These are phyloP conservation scores for Pyrus hybrid DNA, from an alignment of 331 rosid species.

Conservation along the genomic window DNA sequence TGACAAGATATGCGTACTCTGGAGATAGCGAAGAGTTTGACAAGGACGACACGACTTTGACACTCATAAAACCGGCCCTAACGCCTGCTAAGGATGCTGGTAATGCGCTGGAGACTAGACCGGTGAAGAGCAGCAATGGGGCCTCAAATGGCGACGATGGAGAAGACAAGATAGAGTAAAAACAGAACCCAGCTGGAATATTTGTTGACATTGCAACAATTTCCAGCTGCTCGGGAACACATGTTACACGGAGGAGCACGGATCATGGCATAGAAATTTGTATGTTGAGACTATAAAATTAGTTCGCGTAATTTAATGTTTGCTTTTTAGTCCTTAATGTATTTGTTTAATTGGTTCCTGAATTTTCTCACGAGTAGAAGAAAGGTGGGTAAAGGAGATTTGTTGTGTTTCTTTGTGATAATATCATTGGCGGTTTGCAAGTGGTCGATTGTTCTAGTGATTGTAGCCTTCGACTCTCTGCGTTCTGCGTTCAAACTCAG, in stretches of 20 bases:
- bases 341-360: slow-evolving; percentile 14
- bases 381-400: neutral
- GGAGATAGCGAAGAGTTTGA: slow-evolving; percentile 80
- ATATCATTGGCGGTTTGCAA: neutral
- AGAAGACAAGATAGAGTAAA: slow-evolving; percentile 82
- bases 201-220: slow-evolving; percentile 17
- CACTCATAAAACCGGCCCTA: slow-evolving; percentile 77
- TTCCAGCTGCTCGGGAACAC: slow-evolving; percentile 6
- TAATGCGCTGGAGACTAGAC: slow-evolving; percentile 37
- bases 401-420: too few relatives aligned
- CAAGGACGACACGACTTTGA: slow-evolving; percentile 61
- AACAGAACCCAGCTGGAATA: slow-evolving; percentile 11
- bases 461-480: too few relatives aligned
- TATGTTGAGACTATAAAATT: neutral
- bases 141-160: slow-evolving; percentile 51
- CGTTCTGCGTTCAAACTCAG: too few relatives aligned
- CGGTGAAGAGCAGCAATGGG: slow-evolving; percentile 34
- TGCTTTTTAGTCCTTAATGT: neutral
- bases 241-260: neutral
- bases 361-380: neutral
- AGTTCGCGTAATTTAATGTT: neutral
- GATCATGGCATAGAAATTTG: slow-evolving; percentile 5
- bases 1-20: slow-evolving; percentile 67
- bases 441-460: neutral
- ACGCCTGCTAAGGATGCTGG: slow-evolving; percentile 54